Evolutionary conservation across 305 asterid genomes (phyloP), one percentile per base, ranked within the genome.

Genomic region (Solanum hybrid): DNA sequence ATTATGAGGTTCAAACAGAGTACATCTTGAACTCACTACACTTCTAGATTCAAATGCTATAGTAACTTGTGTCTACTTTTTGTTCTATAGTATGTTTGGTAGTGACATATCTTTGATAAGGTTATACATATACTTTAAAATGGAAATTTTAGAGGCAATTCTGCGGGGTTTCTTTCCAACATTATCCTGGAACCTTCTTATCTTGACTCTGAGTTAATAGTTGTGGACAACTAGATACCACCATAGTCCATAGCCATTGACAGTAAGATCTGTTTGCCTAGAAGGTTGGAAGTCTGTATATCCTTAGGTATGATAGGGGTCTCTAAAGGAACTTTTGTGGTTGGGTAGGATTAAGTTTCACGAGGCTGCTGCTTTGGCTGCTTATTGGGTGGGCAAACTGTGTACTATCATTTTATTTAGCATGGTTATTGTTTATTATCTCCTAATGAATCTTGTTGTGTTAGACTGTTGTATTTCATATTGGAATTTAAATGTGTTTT

Each of bases 331-430:
- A 84, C 16, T 20, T 61, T 35, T 35, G 77, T 85, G 69, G 34
- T 85, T 85, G 51, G 33, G 34, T 85, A 57, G 51, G 33, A 57
- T 57, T 22, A 86, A 61, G 77, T 86, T 51, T 61, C 51, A 61
- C 0, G 8, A 11, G 77, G 75, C 67, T 86, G 77, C 77, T 57
- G 51, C 88, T 83, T 5, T 51, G 75, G 76, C 71, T 51, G 75
- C 87, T 31, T 61, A 85, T 85, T 6, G 88, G 39, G 76, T 61
- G 77, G 75, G 88, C 88, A 61, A 61, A 86, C 88, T 86, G 34
- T 86, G 77, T 61, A 11, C 14, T 9, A 86, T n/a, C 33, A 61
- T 86, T 86, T 61, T 29, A 61, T 86, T 57, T 86, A 86, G 77
- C 69, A 42, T 39, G 40, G 20, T 33, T 86, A 86, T 86, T 24